These are phyloP conservation scores for Firmiana major DNA, from an alignment of 345 rosid species.

Conservation along the genomic window DNA sequence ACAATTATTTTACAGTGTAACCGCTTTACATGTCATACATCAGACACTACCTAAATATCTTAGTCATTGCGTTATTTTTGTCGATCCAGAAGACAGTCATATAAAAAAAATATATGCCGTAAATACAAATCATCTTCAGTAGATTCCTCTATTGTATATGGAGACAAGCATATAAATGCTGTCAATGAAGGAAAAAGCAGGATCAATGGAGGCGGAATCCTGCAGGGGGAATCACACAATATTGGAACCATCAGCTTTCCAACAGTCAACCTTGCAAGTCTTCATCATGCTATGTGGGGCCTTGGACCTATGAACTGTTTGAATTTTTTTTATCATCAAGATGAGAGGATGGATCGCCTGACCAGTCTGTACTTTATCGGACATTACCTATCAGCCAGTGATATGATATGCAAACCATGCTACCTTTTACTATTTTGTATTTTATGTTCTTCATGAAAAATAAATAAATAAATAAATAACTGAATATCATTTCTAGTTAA, in stretches of 20 bases:
- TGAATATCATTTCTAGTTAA: neutral
- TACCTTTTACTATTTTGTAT: neutral
- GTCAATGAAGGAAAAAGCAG: neutral
- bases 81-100: neutral
- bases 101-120: neutral
- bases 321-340: neutral
- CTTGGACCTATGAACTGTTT: neutral
- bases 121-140: neutral
- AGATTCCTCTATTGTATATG: constrained; percentile 19
- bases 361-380: neutral
- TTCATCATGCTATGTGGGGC: neutral
- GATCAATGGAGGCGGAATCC: neutral
- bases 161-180: constrained; percentile 14
- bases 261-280: neutral
- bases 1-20: too few species aligned
- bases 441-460: too few species aligned
- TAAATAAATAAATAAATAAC: neutral
- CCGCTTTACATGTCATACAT: too few species aligned
- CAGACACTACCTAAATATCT: constrained; percentile 14
- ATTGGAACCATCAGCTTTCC: neutral
- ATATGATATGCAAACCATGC: neutral
- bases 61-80: constrained; percentile 7
- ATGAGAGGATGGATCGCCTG: neutral
- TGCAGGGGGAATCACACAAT: constrained; percentile 4
- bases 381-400: neutral